These are phyloP conservation scores for Boletus reticuloceps DNA, from an alignment of 768 basidiomycete genomes.

Conservation along the genomic window DNA sequence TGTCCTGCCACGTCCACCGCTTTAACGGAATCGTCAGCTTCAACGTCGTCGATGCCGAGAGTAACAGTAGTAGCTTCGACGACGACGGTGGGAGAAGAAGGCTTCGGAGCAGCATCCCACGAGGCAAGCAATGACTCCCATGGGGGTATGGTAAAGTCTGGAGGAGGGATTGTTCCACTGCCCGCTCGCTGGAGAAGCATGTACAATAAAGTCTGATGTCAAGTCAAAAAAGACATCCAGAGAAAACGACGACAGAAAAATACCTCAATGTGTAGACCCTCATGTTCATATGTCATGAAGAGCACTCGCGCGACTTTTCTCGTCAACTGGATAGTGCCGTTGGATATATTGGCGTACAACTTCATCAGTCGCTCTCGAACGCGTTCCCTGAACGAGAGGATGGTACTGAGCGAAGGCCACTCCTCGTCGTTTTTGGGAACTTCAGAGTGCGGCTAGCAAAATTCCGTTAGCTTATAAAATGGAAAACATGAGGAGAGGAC, in stretches of 20 bases:
- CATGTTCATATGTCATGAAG: slow-evolving; percentile 91
- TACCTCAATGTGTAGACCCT: slow-evolving; percentile 82
- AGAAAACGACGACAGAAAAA: slow-evolving; percentile 1
- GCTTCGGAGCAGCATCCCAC: slow-evolving; percentile 47
- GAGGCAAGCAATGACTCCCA: slow-evolving; percentile 56
- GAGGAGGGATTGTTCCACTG: slow-evolving; percentile 74
- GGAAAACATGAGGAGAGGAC: slow-evolving; percentile 19
- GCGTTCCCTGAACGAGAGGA: slow-evolving; percentile 74
- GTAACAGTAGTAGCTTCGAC: slow-evolving; percentile 58
- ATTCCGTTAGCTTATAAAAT: not conserved
- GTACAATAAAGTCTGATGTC: slow-evolving; percentile 74
- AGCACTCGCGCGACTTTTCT: slow-evolving; percentile 75
- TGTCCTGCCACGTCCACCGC: slow-evolving; percentile 47
- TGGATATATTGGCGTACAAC: slow-evolving; percentile 70
- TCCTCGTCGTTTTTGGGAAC: slow-evolving; percentile 79
- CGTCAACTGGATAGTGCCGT: slow-evolving; percentile 48
- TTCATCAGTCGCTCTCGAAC: slow-evolving; percentile 70
- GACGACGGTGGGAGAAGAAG: slow-evolving; percentile 43
- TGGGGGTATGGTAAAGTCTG: slow-evolving; percentile 67
- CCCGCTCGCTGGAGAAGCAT: slow-evolving; percentile 88
- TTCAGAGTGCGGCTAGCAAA: slow-evolving; percentile 74
- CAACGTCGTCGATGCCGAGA: slow-evolving; percentile 83
- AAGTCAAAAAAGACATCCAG: slow-evolving; percentile 2
- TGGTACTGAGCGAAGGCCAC: slow-evolving; percentile 75
- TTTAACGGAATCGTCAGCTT: slow-evolving; percentile 56